phyloP scores from a whole-genome alignment of 2,329 filamentous ascomycete species.

The Verticillium tricorpus region DNA sequence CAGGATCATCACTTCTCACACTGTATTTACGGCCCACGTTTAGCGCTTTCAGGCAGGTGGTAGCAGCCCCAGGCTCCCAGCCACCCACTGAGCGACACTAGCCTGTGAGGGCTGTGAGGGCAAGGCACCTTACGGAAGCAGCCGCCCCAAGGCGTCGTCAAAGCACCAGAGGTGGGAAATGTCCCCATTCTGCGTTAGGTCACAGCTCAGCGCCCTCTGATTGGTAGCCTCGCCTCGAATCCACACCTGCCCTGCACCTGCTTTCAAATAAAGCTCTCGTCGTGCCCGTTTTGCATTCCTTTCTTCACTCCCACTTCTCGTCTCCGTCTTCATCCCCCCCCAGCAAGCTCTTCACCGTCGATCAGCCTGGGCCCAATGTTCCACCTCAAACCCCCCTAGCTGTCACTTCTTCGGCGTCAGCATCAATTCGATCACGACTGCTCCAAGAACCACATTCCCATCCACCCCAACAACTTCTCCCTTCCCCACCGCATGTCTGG shows the following conservation, averaged over 20 bases:
- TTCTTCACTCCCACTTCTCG: neutral
- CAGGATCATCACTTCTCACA: neutral
- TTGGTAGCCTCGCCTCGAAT: neutral
- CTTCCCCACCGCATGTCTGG: constrained; percentile 17
- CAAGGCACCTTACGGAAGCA: neutral
- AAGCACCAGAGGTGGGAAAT: neutral
- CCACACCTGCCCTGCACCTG: neutral
- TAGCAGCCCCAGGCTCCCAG: neutral
- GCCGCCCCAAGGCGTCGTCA: neutral
- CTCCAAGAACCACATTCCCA: neutral
- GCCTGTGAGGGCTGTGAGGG: neutral
- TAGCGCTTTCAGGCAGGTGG: neutral
- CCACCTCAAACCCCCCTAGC: neutral
- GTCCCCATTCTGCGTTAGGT: neutral
- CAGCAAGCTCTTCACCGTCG: neutral
- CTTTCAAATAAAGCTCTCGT: neutral
- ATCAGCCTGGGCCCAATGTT: neutral
- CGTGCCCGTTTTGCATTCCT: neutral
- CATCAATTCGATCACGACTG: neutral
- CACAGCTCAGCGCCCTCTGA: neutral
- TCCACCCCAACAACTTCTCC: neutral
- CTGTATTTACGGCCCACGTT: neutral
- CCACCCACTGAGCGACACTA: neutral
- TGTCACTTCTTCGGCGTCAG: neutral
- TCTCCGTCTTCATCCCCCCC: neutral